These are phyloP conservation scores for Phytophthora macrochlamydospora DNA, from an alignment of 352 stramenopile genomes.

Conservation along the genomic window DNA sequence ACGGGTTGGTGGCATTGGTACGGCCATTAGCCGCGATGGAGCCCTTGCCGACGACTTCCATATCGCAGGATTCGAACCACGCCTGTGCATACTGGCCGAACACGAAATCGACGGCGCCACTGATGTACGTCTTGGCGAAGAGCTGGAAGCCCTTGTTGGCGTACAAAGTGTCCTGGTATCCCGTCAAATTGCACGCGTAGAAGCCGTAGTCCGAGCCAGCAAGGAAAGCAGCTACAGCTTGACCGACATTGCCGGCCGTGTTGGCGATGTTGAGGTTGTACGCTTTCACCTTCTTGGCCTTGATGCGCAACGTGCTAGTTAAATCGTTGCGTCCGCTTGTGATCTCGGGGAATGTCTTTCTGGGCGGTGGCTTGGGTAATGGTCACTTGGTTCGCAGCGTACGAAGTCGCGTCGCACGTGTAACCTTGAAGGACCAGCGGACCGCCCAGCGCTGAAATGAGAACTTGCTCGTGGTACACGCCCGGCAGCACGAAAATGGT, in stretches of 20 bases:
- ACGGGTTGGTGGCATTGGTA: conserved; percentile 19
- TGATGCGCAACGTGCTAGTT: conserved; percentile 19
- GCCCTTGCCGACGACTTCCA: conserved; percentile 16
- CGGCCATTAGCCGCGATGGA: conserved; percentile 21
- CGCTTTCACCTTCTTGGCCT: conserved; percentile 20
- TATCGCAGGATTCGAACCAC: conserved; percentile 28
- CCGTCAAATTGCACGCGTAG: conserved; percentile 25
- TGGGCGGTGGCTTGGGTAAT: conserved; percentile 24
- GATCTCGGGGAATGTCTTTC: conserved; percentile 21
- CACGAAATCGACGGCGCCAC: conserved; percentile 18
- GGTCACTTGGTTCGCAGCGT: conserved; percentile 22
- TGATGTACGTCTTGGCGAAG: conserved; percentile 22
- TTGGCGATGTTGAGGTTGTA: conserved; percentile 32
- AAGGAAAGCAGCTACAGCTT: conserved; percentile 18
- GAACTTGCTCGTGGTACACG: conserved; percentile 17
- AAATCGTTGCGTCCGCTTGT: conserved; percentile 21
- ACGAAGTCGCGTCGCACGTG: conserved; percentile 21
- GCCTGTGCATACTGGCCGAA: conserved; percentile 21
- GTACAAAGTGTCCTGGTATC: conserved; percentile 26
- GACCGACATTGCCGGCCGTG: conserved; percentile 13
- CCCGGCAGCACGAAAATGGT: conserved; percentile 20
- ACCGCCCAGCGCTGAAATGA: conserved; percentile 11
- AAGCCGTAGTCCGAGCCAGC: conserved; percentile 19
- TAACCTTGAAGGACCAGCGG: conserved; percentile 24
- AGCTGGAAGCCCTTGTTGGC: conserved; percentile 17